phyloP scores from a whole-genome alignment of 495 filamentous ascomycete genomes.

The Penicillium taxi region DNA sequence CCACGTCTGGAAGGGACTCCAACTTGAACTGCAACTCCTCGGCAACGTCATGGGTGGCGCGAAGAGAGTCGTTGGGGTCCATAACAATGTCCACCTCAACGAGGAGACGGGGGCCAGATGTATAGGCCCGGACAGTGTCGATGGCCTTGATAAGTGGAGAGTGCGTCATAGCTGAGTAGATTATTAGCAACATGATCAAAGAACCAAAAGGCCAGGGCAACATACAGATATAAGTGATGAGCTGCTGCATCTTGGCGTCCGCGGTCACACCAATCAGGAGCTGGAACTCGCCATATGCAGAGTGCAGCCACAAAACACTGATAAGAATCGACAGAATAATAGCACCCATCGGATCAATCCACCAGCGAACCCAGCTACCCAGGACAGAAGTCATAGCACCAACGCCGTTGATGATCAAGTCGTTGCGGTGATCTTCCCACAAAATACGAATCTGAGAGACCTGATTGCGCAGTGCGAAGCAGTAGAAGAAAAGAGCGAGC shows the following conservation, averaged over 20 bases:
- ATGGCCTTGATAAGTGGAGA: constrained; percentile 71
- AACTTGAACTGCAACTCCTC: constrained; percentile 93
- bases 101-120: constrained; percentile 80
- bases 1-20: constrained; percentile 84
- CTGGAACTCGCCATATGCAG: constrained; percentile 84
- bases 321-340: constrained; percentile 74
- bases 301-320: constrained; percentile 68
- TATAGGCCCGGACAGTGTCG: constrained; percentile 91
- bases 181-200: constrained; percentile 1
- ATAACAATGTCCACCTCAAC: constrained; percentile 89
- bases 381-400: constrained; percentile 85
- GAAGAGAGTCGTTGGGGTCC: constrained; percentile 58
- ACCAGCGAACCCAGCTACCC: constrained; percentile 83
- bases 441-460: constrained; percentile 89
- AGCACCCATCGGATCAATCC: constrained; percentile 90
- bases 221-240: constrained; percentile 90
- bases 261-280: constrained; percentile 85
- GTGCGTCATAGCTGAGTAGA: constrained; percentile 68
- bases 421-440: constrained; percentile 87
- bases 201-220: constrained; percentile 4
- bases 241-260: constrained; percentile 74
- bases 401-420: constrained; percentile 82
- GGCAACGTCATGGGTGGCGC: constrained; percentile 83
- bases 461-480: constrained; percentile 79
- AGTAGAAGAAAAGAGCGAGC: constrained; percentile 77